Percentiles rank a stretch among this genome's conserved stretches.
Evolutionary conservation across 805 yeast genomes (phyloP).

Genomic region (Monosporozyma solicola): DNA sequence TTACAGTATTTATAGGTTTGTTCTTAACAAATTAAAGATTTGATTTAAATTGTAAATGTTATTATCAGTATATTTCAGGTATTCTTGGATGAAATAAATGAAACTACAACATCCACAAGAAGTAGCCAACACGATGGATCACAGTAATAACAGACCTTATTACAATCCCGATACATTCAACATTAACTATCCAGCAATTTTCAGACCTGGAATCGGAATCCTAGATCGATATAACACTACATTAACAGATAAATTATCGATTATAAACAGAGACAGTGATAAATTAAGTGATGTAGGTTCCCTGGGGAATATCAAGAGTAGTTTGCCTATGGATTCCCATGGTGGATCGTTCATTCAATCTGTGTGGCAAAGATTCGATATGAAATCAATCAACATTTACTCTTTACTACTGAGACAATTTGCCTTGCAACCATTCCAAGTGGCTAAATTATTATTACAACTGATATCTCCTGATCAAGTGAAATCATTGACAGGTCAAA

Average conservation of each 20-base stretch:
- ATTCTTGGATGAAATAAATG: neutral
- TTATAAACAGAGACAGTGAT: constrained; percentile 6
- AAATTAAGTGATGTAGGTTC: neutral
- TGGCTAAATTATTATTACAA: neutral
- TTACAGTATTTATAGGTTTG: neutral
- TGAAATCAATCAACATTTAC: neutral
- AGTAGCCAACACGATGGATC: neutral
- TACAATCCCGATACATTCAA: constrained; percentile 59
- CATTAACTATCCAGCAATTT: constrained; percentile 53
- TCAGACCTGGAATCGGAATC: constrained; percentile 54
- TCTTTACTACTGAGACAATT: neutral
- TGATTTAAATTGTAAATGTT: neutral
- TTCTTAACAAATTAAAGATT: neutral
- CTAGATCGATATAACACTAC: constrained; percentile 38
- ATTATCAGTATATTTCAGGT: neutral
- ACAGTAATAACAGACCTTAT: constrained; percentile 44
- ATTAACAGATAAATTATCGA: constrained; percentile 31
- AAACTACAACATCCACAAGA: neutral
- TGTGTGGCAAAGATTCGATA: neutral
- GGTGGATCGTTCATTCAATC: neutral
- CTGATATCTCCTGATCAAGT: neutral
- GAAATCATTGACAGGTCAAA: neutral
- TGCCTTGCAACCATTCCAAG: neutral
- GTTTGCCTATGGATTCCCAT: neutral
- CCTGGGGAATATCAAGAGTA: neutral